Evolutionary conservation across 2,329 filamentous ascomycete species (phyloP), one percentile per base, ranked within the genome.

Genomic region (Aspergillus terreus): DNA sequence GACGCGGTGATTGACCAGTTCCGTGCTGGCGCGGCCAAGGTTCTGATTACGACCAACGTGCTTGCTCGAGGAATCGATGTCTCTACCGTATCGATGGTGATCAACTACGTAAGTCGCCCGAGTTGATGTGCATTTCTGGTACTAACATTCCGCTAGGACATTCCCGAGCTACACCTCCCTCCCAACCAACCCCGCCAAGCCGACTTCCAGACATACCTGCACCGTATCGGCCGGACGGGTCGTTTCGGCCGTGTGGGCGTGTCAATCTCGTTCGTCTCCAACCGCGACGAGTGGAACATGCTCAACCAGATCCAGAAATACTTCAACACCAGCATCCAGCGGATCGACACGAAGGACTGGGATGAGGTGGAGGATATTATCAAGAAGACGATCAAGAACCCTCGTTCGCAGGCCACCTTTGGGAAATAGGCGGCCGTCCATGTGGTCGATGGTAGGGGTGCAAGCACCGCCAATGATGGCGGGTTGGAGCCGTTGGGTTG

Each of bases 1-100:
- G 94, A 99, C 64, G 75, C 80, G 1, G 82, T 97, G 55, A 86
- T 99, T 55, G 84, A 92, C 65, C 82, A 88, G 51, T 99, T 99
- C 82, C 86, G 94, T 52, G 82, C 76, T 42, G 92, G 92, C 36
- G 82, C 86, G 53, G 90, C 90, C 65, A 99, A 99, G 77, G 94
- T 99, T 7, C 85, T 99, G 56, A 96, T 99, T 66, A 95, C 94
- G 1, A 99, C 94, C 61, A 99, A 99, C 66, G 92, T 99, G 35
- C 82, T 99, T 52, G 89, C 94, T 7, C 91, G 94, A 67, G 94
- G 94, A 68, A 97, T 99, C 64, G 94, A 99, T 66, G 77, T 97
- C 68, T 72, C 95, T 75, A 86, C 85, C 25, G 94, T 99, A 12
- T 96, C 91, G 9, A 94, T 99, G 86, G 94, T 99, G 49, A 91